Evolutionary conservation across 345 rosid species (phyloP).

Genomic region (Cardamine occulta): DNA sequence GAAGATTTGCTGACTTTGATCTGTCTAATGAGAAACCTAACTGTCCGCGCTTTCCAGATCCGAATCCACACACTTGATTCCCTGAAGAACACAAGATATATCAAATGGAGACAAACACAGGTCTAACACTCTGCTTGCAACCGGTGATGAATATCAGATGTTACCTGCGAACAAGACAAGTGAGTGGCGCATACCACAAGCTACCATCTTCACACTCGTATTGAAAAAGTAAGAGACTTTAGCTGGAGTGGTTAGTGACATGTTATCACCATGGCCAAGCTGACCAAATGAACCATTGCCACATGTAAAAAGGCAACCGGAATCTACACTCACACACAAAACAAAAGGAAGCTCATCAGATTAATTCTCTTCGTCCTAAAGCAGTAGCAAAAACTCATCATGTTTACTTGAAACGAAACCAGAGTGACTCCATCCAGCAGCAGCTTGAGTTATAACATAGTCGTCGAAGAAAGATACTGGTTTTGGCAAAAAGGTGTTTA

Average conservation of each 20-base stretch:
- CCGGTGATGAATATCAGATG: not conserved
- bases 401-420: constrained; percentile 83
- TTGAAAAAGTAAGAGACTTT: constrained; percentile 64
- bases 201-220: constrained; percentile 62
- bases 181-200: constrained; percentile 95
- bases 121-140: not conserved
- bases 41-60: constrained; percentile 89
- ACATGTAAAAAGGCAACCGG: constrained; percentile 69
- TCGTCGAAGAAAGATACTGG: constrained; percentile 48
- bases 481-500: constrained; percentile 54
- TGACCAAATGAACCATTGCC: constrained; percentile 97
- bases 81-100: constrained; percentile 38
- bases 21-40: constrained; percentile 57
- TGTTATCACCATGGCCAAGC: constrained; percentile 86
- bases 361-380: constrained; percentile 6
- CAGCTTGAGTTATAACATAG: constrained; percentile 51
- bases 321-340: constrained; percentile 43
- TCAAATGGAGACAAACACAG: constrained; percentile 8
- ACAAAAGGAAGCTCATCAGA: not conserved
- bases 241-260: constrained; percentile 56
- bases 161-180: constrained; percentile 79
- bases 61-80: constrained; percentile 72
- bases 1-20: constrained; percentile 56
- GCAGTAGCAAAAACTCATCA: not conserved
- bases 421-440: constrained; percentile 95